phyloP scores from a whole-genome alignment of 2,329 filamentous ascomycete genomes.

The Microthyrium microscopicum region DNA sequence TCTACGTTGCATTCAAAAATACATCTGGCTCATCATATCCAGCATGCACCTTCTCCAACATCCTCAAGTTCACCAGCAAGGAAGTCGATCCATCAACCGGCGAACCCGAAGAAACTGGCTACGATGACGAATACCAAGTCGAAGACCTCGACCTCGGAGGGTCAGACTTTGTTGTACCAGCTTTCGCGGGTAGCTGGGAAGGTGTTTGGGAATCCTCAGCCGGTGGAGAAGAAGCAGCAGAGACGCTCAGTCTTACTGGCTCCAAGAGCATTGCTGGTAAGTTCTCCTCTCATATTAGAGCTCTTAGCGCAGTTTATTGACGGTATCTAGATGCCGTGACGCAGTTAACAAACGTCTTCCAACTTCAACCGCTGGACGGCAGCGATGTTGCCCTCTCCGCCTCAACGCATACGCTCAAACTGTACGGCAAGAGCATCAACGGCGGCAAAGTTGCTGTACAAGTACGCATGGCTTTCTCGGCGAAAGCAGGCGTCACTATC shows the following conservation, averaged over 20 bases:
- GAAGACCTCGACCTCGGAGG: constrained; percentile 82
- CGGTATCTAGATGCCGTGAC: constrained; percentile 78
- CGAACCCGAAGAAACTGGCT: constrained; percentile 80
- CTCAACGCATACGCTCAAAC: constrained; percentile 84
- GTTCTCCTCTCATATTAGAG: constrained; percentile 17
- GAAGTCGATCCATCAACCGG: constrained; percentile 92
- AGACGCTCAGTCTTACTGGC: constrained; percentile 74
- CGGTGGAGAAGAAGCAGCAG: constrained; percentile 74
- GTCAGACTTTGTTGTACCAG: constrained; percentile 84
- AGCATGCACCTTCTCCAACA: constrained; percentile 70
- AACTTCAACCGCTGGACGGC: constrained; percentile 83
- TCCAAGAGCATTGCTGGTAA: constrained; percentile 85
- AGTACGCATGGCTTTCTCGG: constrained; percentile 84
- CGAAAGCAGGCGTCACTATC: constrained; percentile 84
- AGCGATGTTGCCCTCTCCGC: constrained; percentile 79
- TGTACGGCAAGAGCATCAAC: constrained; percentile 86
- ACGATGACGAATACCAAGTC: constrained; percentile 96
- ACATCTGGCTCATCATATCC: constrained; percentile 58
- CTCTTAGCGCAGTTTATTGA: not conserved
- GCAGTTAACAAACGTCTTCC: constrained; percentile 70
- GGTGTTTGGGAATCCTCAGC: constrained; percentile 91
- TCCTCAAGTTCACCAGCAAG: constrained; percentile 93
- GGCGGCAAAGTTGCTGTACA: constrained; percentile 78
- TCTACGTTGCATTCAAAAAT: constrained; percentile 92
- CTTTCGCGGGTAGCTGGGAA: constrained; percentile 88